Percentiles rank a stretch among this genome's conserved stretches.
Evolutionary conservation across 257 asterid genomes (phyloP).

Genomic region (Dorcoceras hygrometricum): DNA sequence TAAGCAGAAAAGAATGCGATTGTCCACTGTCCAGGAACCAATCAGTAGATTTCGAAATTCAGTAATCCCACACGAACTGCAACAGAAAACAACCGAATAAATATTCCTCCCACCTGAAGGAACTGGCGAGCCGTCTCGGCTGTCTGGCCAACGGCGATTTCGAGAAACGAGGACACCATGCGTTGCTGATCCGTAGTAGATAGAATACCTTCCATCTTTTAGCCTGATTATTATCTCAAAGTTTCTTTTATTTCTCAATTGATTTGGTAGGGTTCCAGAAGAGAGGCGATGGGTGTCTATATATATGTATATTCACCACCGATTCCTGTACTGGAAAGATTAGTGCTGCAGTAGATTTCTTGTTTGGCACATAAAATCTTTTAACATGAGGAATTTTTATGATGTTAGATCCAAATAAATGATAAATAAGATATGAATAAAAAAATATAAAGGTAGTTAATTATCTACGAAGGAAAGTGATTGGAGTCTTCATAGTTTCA

Average conservation of each 20-base stretch:
- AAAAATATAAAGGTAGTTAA: too few species aligned
- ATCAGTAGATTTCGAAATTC: neutral
- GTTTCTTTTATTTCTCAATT: too few species aligned
- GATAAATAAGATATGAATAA: too few species aligned
- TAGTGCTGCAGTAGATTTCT: too few species aligned
- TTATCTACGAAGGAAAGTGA: too few species aligned
- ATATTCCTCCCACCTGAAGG: conserved; percentile 55
- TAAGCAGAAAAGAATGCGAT: conserved; percentile 1
- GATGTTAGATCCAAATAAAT: too few species aligned
- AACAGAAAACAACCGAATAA: neutral
- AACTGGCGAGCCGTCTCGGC: conserved; percentile 85
- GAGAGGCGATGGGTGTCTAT: neutral
- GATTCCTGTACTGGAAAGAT: too few species aligned
- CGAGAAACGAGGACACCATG: conserved; percentile 68
- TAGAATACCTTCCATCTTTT: conserved; percentile 46
- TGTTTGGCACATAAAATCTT: too few species aligned
- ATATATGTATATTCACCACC: too few species aligned
- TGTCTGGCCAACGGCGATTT: conserved; percentile 83
- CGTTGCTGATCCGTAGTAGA: conserved; percentile 62
- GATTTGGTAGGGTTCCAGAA: neutral
- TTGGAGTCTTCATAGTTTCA: too few species aligned
- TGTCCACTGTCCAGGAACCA: conserved; percentile 7
- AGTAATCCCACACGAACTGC: neutral
- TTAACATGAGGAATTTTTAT: too few species aligned
- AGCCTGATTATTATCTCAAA: too few species aligned